Evolutionary conservation across 2,329 filamentous ascomycete species (phyloP), one percentile per base, ranked within the genome.

Genomic region (Pseudopyricularia javanii): DNA sequence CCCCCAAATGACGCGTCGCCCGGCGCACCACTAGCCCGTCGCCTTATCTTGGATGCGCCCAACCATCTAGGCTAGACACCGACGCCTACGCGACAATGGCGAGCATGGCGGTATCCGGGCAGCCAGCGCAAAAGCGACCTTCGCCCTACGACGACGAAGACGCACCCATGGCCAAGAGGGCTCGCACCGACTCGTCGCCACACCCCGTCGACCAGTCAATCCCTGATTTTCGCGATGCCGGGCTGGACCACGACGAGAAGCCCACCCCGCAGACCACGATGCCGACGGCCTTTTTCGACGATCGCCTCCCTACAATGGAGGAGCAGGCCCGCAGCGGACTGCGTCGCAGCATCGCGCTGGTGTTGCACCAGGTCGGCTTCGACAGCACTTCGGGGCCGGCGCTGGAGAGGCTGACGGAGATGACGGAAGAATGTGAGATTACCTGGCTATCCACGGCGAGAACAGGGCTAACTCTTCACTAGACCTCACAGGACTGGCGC

Each of bases 341-440:
- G 26, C 71, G 74, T 47, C 74, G 79, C 50, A 75, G 78, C 11
- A 76, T 84, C 53, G 74, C 73, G 0, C 62, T 83, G 53, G 73
- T 73, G 3, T 63, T 84, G 28, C 66, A 75, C 43, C 74, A 82
- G 55, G 74, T 82, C 35, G 81, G 81, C 28, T 85, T 83, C 58
- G 69, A 74, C 30, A 68, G 70, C 26, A 74, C 79, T 14, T 74
- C 69, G 1, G 70, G 72, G 7, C 75, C 80, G 52, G 79, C 80
- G 2, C 63, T 85, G 58, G 79, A 83, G 62, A 75, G 75, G 57
- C 78, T 84, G 58, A 74, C 76, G 1, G 80, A 84, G 59, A 71
- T 72, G 58, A 74, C 76, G 2, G 80, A 84, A 59, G 71, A 72
- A 4, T 85, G 81, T 83, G 63, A 55, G 78, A 20, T 15, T 14